A percentile compares a stretch with the other conserved stretches of the same genome.
Conservation (phyloP, 495 filamentous ascomycete genomes). For the Daldinia loculata region DNA sequence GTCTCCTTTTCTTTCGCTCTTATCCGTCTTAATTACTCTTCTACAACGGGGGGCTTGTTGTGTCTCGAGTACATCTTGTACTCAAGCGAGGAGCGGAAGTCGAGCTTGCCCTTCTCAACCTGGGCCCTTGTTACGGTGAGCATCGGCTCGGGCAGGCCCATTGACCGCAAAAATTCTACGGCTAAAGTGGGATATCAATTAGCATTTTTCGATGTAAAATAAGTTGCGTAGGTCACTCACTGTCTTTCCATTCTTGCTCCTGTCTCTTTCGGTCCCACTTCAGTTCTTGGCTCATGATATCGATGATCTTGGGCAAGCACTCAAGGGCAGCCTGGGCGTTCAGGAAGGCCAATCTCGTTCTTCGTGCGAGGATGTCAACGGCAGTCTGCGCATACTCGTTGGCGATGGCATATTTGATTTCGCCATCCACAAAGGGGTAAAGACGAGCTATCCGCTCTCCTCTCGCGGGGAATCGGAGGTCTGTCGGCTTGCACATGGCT, state of each 20-base stretch:
- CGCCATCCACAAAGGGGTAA: slow-evolving; percentile 97
- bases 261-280: slow-evolving; percentile 79
- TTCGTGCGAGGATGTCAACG: slow-evolving; percentile 86
- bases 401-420: slow-evolving; percentile 87
- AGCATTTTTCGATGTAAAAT: neutral
- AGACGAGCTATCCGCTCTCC: slow-evolving; percentile 81
- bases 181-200: slow-evolving; percentile 46
- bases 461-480: slow-evolving; percentile 84
- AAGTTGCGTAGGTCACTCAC: slow-evolving; percentile 42
- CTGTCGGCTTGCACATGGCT: slow-evolving; percentile 80
- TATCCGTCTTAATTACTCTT: slow-evolving; percentile 23
- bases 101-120: slow-evolving; percentile 80
- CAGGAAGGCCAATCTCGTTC: slow-evolving; percentile 89
- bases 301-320: slow-evolving; percentile 86
- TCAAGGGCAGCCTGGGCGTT: slow-evolving; percentile 96
- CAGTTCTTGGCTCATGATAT: slow-evolving; percentile 91
- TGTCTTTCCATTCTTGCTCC: slow-evolving; percentile 87
- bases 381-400: slow-evolving; percentile 97
- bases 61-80: slow-evolving; percentile 79
- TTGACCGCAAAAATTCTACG: slow-evolving; percentile 78
- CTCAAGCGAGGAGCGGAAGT: slow-evolving; percentile 72
- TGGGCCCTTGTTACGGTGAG: slow-evolving; percentile 74
- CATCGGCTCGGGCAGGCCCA: slow-evolving; percentile 86
- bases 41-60: slow-evolving; percentile 47
- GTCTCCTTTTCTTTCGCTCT: neutral